Evolutionary conservation across 306 rosid genomes (phyloP).

Genomic region (Cucumis sativus): DNA sequence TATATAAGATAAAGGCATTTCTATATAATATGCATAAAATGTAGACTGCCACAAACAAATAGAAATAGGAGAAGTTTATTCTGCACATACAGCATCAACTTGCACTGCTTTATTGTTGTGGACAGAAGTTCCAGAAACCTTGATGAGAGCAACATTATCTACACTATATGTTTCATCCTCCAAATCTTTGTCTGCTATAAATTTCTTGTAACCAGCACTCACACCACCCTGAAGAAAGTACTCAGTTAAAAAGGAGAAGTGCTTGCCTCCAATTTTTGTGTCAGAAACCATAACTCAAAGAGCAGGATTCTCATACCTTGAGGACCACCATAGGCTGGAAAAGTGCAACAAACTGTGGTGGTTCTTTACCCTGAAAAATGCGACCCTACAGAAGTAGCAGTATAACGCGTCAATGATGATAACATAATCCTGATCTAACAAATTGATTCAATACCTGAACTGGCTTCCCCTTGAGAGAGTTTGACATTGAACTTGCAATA

Average conservation of each 20-base stretch:
- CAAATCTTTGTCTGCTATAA: conserved; percentile 51
- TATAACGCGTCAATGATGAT: background rate
- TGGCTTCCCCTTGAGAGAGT: conserved; percentile 97
- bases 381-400: conserved; percentile 48
- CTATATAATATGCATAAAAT: background rate
- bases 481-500: conserved; percentile 74
- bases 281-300: background rate
- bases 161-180: conserved; percentile 60
- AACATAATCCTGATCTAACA: background rate
- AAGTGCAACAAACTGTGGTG: conserved; percentile 80
- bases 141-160: conserved; percentile 60
- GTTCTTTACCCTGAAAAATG: conserved; percentile 81
- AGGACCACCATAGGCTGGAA: conserved; percentile 89
- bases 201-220: conserved; percentile 75
- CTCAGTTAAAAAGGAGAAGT: background rate
- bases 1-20: background rate
- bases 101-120: conserved; percentile 80
- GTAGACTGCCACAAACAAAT: background rate
- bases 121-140: conserved; percentile 59
- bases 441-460: conserved; percentile 53
- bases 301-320: conserved; percentile 37
- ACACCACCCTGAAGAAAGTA: conserved; percentile 62
- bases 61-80: background rate
- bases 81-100: conserved; percentile 76
- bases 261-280: background rate